Evolutionary conservation across 78 protist species (phyloP).

Genomic region (Dictyostelium purpureum): DNA sequence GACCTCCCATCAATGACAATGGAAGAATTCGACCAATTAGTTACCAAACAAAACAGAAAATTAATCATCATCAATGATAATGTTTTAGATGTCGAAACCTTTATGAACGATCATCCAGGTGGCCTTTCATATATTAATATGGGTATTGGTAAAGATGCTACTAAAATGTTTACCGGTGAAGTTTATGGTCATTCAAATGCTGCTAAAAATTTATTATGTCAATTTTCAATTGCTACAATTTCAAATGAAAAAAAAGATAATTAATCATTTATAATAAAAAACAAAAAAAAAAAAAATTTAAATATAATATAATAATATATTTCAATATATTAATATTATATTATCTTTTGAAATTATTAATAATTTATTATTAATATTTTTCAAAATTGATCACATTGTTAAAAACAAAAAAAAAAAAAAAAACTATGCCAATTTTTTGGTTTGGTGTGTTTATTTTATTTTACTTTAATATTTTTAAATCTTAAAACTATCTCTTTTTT

Average conservation of each 20-base stretch:
- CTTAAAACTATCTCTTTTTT: too few species aligned
- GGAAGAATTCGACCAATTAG: constrained; percentile 27
- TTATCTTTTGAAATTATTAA: too few species aligned
- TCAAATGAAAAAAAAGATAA: background rate
- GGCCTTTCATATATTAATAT: constrained; percentile 56
- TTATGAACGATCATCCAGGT: constrained; percentile 81
- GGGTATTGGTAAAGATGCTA: constrained; percentile 80
- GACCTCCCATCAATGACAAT: constrained; percentile 46
- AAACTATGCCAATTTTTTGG: too few species aligned
- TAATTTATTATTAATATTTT: background rate
- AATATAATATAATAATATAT: background rate
- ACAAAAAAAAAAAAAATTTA: background rate
- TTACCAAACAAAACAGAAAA: constrained; percentile 6
- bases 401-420: background rate
- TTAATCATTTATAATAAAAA: background rate
- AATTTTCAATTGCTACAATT: constrained; percentile 69
- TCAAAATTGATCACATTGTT: too few species aligned
- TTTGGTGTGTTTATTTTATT: too few species aligned
- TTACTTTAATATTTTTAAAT: too few species aligned
- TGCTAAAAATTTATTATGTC: constrained; percentile 65
- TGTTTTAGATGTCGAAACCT: constrained; percentile 60
- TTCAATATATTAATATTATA: background rate
- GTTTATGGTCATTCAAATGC: constrained; percentile 78
- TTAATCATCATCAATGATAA: constrained; percentile 52
- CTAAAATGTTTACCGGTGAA: constrained; percentile 75